These are phyloP conservation scores for Penicillium cataractarum DNA, from an alignment of 495 filamentous ascomycete genomes.

Conservation along the genomic window DNA sequence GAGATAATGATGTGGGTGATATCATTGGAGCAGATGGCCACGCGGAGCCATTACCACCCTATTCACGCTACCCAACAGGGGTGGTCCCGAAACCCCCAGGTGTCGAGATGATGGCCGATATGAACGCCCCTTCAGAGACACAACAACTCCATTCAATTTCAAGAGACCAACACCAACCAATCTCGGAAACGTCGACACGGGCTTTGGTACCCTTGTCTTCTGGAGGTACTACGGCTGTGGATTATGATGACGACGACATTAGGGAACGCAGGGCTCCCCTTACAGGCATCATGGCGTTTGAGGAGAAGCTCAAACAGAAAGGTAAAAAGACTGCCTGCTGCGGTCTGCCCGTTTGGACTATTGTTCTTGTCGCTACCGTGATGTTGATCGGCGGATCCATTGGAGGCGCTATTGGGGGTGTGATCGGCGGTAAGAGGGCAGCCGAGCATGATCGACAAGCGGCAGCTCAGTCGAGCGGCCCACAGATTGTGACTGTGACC, in stretches of 20 bases:
- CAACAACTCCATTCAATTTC: constrained; percentile 22
- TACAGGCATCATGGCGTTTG: constrained; percentile 49
- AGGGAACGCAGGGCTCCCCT: constrained; percentile 17
- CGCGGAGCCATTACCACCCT: constrained; percentile 87
- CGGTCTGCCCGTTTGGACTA: constrained; percentile 70
- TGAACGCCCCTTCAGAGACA: constrained; percentile 27
- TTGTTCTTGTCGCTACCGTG: constrained; percentile 57
- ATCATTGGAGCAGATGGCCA: constrained; percentile 90
- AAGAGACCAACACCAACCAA: constrained; percentile 29
- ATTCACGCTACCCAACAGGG: constrained; percentile 76
- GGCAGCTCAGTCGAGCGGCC: constrained; percentile 19
- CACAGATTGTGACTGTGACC: constrained; percentile 53
- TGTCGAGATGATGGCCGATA: constrained; percentile 30
- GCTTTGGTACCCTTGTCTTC: constrained; percentile 29
- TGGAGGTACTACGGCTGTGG: constrained; percentile 3
- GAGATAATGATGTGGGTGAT: constrained; percentile 82
- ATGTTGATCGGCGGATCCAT: constrained; percentile 59
- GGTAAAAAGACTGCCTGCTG: constrained; percentile 62
- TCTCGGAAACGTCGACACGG: constrained; percentile 53
- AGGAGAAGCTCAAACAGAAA: constrained; percentile 60
- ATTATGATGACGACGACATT: constrained; percentile 12
- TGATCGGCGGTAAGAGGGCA: constrained; percentile 48
- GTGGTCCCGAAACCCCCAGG: constrained; percentile 43
- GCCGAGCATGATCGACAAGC: constrained; percentile 32
- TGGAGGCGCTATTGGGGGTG: constrained; percentile 64